A percentile compares a stretch with the other conserved stretches of the same genome.
Evolutionary conservation across 805 yeast genomes (phyloP).

Genomic region (Ogataea paradorogensis): DNA sequence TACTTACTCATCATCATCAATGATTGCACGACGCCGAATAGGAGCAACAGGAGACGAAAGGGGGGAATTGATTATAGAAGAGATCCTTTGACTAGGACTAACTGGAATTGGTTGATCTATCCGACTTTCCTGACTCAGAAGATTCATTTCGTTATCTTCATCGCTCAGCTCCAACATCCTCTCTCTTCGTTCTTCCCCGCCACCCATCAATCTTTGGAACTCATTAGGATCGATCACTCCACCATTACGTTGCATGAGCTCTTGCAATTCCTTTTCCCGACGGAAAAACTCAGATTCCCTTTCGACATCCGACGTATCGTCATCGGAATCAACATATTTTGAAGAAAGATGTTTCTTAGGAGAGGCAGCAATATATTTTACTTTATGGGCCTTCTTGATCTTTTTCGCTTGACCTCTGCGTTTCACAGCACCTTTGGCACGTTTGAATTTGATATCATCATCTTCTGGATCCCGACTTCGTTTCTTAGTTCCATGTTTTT

Average conservation of each 20-base stretch:
- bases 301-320: slow-evolving; percentile 62
- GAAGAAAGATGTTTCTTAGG: slow-evolving; percentile 41
- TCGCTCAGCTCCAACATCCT: slow-evolving; percentile 14
- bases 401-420: slow-evolving; percentile 13
- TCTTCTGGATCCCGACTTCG: slow-evolving; percentile 13
- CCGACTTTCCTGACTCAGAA: background rate
- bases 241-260: slow-evolving; percentile 24
- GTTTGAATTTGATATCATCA: slow-evolving; percentile 11
- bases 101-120: too few species aligned
- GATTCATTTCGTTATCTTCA: background rate
- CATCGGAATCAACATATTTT: slow-evolving; percentile 56
- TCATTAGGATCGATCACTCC: slow-evolving; percentile 31
- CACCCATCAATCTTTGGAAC: slow-evolving; percentile 18
- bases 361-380: background rate
- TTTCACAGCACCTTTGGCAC: slow-evolving; percentile 13
- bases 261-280: slow-evolving; percentile 51
- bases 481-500: slow-evolving; percentile 24
- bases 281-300: slow-evolving; percentile 50
- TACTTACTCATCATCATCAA: background rate
- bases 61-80: too few species aligned
- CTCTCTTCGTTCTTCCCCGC: background rate
- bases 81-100: too few species aligned
- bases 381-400: slow-evolving; percentile 5
- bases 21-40: background rate
- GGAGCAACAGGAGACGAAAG: background rate